Base-by-base conservation (phyloP, 768 basidiomycete genomes). In the Suillus cothurnatus region DNA sequence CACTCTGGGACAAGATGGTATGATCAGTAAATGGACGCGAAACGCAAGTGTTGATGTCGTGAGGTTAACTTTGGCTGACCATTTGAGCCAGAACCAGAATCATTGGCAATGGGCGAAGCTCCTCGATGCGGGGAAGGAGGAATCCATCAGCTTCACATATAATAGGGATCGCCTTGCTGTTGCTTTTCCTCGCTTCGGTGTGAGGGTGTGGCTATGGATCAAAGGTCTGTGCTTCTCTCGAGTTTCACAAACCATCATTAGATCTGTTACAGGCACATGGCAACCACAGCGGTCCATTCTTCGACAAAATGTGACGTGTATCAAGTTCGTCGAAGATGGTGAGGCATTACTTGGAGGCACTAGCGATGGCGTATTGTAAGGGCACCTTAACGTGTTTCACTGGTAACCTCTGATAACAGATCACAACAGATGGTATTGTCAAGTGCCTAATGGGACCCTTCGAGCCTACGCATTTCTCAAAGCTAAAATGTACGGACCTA, bases 331-430 rank as follows among this genome's bases (percentile, higher is more conserved):
- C 11, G 83, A 87, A 28, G 85, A 85, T 38, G 90, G 90, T 0
- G 80, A 81, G 43, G 87, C 85, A 57, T 76, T 91, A 53, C 76
- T 91, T 28, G 89, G 90, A 1, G 90, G 89, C 2, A 90, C 90
- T 34, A 82, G 81, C 61, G 89, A 91, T 69, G 90, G 90, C 14
- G 86, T 87, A 23, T 69, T 91, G 89, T 90, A 74, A 64, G 87
- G 69, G 12, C 11, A 52, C 53, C 52, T 31, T 62, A 34, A 34
- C 11, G 31, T 34, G 12, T 41, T 56, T 36, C 34, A 56, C 1
- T 28, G 36, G 55, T 45, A 41, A 41, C 38, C 19, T 50, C 70
- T 74, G 5, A 77, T 31, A 41, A 56, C 19, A 43, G 17, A 26
- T 39, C 55, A 39, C 55, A 52, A 32, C 64, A 90, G 88, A 66